Evolutionary conservation across 495 filamentous ascomycete species (phyloP).

Genomic region (Neurospora sp.): DNA sequence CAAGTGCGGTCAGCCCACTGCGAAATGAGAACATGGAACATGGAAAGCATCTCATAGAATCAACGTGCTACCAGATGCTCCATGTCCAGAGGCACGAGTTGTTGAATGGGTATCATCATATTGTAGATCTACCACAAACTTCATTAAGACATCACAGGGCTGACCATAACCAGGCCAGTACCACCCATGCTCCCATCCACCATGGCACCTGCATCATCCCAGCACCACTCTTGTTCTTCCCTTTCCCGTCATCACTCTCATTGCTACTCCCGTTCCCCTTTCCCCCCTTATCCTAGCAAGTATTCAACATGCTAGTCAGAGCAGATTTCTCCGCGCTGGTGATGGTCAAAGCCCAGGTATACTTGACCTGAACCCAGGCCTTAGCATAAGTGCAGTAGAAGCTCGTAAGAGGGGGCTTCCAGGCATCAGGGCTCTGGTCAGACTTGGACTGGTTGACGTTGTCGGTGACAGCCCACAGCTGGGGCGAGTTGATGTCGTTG

Average conservation of each 20-base stretch:
- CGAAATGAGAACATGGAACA: not conserved
- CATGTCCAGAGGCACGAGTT: not conserved
- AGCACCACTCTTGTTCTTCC: not conserved
- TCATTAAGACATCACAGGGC: not conserved
- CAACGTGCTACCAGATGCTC: not conserved
- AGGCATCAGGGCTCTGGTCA: constrained; percentile 56
- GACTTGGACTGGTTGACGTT: constrained; percentile 62
- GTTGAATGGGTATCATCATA: not conserved
- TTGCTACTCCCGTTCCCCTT: not conserved
- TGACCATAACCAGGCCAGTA: not conserved
- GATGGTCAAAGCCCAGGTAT: constrained; percentile 39
- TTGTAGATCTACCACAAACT: not conserved
- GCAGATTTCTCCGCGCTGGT: constrained; percentile 39
- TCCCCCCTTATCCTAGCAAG: constrained; percentile 35
- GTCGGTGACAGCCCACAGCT: constrained; percentile 65
- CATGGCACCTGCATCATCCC: not conserved
- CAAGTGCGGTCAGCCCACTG: not conserved
- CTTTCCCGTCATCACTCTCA: not conserved
- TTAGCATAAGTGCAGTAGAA: constrained; percentile 68
- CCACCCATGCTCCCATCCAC: not conserved
- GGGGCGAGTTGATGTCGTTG: constrained; percentile 60
- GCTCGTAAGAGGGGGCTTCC: constrained; percentile 59
- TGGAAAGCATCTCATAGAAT: not conserved
- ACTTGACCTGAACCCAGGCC: constrained; percentile 64
- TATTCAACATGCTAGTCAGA: constrained; percentile 51